phyloP scores from a whole-genome alignment of 2,329 filamentous ascomycete genomes.

The Cladophialophora chaetospira region DNA sequence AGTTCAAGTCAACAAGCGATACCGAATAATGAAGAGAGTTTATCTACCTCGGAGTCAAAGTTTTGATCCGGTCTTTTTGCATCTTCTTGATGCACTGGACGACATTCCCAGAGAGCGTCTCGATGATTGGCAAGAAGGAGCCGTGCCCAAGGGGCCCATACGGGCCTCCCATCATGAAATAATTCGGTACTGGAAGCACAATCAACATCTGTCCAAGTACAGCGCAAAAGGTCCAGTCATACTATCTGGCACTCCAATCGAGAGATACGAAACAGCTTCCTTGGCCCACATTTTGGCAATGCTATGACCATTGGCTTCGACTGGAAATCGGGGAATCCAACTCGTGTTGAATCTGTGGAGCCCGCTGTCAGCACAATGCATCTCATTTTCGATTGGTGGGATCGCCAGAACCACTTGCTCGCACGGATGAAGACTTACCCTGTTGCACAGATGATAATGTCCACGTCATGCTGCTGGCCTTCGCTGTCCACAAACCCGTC shows the following conservation, averaged over 20 bases:
- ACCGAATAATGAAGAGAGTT: too few relatives aligned
- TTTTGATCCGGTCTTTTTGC: conserved; percentile 28
- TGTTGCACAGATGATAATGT: conserved; percentile 30
- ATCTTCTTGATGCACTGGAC: conserved; percentile 27
- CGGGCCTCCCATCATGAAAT: conserved; percentile 33
- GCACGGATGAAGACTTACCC: conserved; percentile 6
- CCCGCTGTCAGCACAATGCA: not conserved
- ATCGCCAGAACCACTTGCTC: too few relatives aligned
- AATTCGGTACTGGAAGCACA: conserved; percentile 34
- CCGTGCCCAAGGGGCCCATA: conserved; percentile 34
- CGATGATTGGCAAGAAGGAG: conserved; percentile 20
- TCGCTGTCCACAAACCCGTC: conserved; percentile 37
- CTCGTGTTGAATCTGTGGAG: conserved; percentile 22
- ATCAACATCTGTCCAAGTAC: conserved; percentile 3
- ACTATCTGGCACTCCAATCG: conserved; percentile 21
- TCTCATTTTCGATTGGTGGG: not conserved
- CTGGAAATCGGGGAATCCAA: conserved; percentile 27
- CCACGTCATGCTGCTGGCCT: conserved; percentile 31
- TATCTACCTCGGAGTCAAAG: conserved; percentile 41
- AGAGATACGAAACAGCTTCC: conserved; percentile 28
- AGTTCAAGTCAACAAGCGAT: too few relatives aligned
- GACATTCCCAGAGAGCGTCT: conserved; percentile 21
- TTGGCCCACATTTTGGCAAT: conserved; percentile 23
- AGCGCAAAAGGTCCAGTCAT: not conserved
- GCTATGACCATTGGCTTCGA: conserved; percentile 23